Conservation (phyloP, 1,139 yeast genomes). For the Pichia sorboxylosa region DNA sequence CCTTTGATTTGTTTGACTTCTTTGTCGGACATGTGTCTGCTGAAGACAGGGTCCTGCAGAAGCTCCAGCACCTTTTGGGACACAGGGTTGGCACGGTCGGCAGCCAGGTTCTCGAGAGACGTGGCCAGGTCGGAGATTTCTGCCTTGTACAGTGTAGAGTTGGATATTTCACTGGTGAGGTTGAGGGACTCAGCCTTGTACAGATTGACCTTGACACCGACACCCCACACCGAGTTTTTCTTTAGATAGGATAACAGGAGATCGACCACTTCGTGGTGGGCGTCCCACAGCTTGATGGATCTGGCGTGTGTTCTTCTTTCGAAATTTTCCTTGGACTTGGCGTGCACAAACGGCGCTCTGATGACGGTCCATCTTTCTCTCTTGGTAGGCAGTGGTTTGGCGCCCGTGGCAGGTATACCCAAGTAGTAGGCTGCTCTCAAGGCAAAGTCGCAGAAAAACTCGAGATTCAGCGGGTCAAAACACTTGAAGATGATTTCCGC, state of each 20-base stretch:
- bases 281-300: slow-evolving; percentile 64
- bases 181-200: slow-evolving; percentile 44
- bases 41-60: slow-evolving; percentile 55
- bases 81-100: slow-evolving; percentile 36
- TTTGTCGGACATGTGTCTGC: slow-evolving; percentile 27
- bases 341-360: slow-evolving; percentile 87
- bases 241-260: slow-evolving; percentile 69
- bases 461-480: slow-evolving; percentile 57
- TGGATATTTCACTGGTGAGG: slow-evolving; percentile 22
- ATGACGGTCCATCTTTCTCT: slow-evolving; percentile 91
- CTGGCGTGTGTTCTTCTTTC: slow-evolving; percentile 78
- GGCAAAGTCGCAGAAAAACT: slow-evolving; percentile 75
- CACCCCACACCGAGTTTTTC: slow-evolving; percentile 70
- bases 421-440: slow-evolving; percentile 82
- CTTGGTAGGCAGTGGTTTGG: slow-evolving; percentile 54
- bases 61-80: slow-evolving; percentile 65
- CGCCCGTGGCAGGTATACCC: slow-evolving; percentile 72
- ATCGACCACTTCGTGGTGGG: slow-evolving; percentile 77
- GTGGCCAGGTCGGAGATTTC: slow-evolving; percentile 9
- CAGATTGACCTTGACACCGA: slow-evolving; percentile 68
- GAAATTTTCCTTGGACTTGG: slow-evolving; percentile 90
- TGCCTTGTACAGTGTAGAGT: slow-evolving; percentile 4
- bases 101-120: slow-evolving; percentile 17
- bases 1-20: slow-evolving; percentile 10
- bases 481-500: slow-evolving; percentile 66